Evolutionary conservation across 83 land plant genomes (phyloP).

Genomic region (Picea abies): DNA sequence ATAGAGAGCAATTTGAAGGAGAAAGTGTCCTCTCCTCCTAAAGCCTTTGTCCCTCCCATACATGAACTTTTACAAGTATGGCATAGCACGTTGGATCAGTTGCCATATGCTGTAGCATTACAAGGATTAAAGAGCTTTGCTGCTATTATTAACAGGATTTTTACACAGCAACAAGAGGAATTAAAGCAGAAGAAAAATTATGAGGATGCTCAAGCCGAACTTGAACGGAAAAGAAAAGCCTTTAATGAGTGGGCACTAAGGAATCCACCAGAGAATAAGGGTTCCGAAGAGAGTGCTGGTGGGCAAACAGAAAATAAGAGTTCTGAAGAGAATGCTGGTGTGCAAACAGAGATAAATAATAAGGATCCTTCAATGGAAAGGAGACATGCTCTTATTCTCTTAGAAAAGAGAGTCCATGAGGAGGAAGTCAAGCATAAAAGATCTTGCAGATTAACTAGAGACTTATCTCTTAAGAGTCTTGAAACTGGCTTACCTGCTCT

Average conservation of each 20-base stretch:
- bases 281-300: constrained; percentile 20
- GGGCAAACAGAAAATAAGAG: constrained; percentile 26
- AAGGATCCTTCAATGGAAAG: constrained; percentile 52
- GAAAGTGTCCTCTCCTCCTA: constrained; percentile 62
- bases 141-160: constrained; percentile 63
- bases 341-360: constrained; percentile 20
- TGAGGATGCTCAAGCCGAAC: constrained; percentile 58
- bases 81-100: constrained; percentile 69
- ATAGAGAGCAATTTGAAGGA: constrained; percentile 69
- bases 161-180: constrained; percentile 70
- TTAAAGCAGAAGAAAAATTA: constrained; percentile 58
- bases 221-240: constrained; percentile 40
- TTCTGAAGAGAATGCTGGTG: constrained; percentile 24
- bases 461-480: constrained; percentile 68
- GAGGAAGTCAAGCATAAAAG: constrained; percentile 57
- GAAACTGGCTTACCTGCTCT: constrained; percentile 79
- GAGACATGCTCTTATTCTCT: constrained; percentile 42
- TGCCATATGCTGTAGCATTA: constrained; percentile 69
- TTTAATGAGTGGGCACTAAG: constrained; percentile 56
- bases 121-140: constrained; percentile 70
- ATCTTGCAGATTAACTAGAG: constrained; percentile 66
- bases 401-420: constrained; percentile 49
- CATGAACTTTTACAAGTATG: constrained; percentile 57
- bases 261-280: constrained; percentile 24
- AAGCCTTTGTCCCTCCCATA: constrained; percentile 45